Evolutionary conservation across 2,329 filamentous ascomycete genomes (phyloP).

Genomic region (Aspergillus melleus): DNA sequence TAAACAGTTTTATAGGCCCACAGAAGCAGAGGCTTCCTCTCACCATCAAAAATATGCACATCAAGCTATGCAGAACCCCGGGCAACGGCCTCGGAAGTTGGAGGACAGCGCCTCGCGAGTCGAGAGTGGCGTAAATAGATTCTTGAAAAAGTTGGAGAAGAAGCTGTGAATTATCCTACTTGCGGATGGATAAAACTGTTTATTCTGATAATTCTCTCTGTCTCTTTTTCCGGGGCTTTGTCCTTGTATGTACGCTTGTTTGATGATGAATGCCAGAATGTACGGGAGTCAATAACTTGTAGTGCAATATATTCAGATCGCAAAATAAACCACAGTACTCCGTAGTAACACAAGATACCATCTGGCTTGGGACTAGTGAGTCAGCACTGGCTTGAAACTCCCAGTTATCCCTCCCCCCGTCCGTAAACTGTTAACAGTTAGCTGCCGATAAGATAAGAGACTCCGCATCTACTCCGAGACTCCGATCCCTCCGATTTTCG

Average conservation of each 20-base stretch:
- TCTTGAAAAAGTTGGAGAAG: conserved; percentile 49
- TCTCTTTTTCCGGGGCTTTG: neutral
- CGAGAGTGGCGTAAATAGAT: conserved; percentile 46
- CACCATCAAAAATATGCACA: conserved; percentile 38
- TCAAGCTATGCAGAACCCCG: conserved; percentile 33
- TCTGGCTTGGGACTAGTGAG: no score
- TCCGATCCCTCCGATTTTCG: neutral
- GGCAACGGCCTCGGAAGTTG: conserved; percentile 35
- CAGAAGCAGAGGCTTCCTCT: conserved; percentile 41
- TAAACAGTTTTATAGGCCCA: conserved; percentile 48
- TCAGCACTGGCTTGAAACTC: no score
- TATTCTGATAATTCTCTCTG: neutral
- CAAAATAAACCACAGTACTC: no score
- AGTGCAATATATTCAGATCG: neutral
- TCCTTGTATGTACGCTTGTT: neutral
- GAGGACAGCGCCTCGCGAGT: conserved; percentile 40
- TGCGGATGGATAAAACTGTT: neutral
- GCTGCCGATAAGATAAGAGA: no score
- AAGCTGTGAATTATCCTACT: conserved; percentile 22
- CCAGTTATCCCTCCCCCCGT: no score
- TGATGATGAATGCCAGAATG: neutral
- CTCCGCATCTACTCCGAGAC: neutral
- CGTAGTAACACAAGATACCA: no score
- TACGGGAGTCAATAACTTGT: neutral
- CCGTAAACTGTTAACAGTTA: no score